Evolutionary conservation across 495 filamentous ascomycete genomes (phyloP).

Genomic region (Aspergillus coremiiformis): DNA sequence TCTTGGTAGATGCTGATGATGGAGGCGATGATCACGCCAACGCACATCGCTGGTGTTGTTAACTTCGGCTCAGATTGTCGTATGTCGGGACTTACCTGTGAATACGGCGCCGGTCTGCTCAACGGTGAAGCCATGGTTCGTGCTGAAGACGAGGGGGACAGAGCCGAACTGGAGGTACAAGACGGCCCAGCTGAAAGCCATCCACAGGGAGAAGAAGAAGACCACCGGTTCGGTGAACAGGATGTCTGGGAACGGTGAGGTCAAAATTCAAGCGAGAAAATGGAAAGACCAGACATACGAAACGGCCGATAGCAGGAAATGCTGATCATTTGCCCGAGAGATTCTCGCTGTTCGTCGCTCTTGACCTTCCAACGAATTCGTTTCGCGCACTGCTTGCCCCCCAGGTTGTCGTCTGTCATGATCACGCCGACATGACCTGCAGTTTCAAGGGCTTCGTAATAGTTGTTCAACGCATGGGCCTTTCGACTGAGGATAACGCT

Average conservation of each 20-base stretch:
- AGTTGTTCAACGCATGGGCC: constrained; percentile 64
- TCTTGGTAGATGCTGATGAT: constrained; percentile 71
- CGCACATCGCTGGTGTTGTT: constrained; percentile 47
- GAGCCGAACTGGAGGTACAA: constrained; percentile 78
- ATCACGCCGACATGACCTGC: constrained; percentile 60
- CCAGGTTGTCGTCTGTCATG: constrained; percentile 24
- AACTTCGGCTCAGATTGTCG: not conserved
- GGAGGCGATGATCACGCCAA: constrained; percentile 62
- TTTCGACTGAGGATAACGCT: constrained; percentile 75
- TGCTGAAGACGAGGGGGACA: constrained; percentile 69
- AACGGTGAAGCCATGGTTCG: constrained; percentile 60
- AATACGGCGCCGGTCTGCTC: constrained; percentile 69
- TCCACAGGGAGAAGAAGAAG: constrained; percentile 91
- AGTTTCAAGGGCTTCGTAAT: constrained; percentile 66
- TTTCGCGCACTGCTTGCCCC: constrained; percentile 32
- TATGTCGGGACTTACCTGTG: constrained; percentile 29
- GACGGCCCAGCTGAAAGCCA: constrained; percentile 82
- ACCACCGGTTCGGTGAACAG: constrained; percentile 88
- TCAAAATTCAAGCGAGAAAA: too few species aligned
- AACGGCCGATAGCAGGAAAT: constrained; percentile 74
- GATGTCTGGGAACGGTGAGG: constrained; percentile 42
- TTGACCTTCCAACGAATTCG: constrained; percentile 81
- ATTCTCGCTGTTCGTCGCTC: constrained; percentile 71
- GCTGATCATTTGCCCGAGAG: constrained; percentile 61
- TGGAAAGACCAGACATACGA: constrained; percentile 44